Evolutionary conservation across 768 basidiomycete genomes (phyloP).

Genomic region (Imleria badia): DNA sequence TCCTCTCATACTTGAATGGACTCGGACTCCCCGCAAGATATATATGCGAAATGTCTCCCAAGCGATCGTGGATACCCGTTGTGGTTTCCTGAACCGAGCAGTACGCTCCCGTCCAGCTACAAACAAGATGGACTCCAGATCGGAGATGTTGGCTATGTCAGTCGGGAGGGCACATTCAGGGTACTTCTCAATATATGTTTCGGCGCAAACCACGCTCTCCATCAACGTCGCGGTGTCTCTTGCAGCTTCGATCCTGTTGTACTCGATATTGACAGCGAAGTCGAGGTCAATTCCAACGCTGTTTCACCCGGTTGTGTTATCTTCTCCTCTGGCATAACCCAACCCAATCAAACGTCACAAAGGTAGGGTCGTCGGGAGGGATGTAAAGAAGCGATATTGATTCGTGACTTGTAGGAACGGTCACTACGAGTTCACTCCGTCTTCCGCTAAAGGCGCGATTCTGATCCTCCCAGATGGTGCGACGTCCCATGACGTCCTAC

Average conservation of each 20-base stretch:
- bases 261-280: not conserved
- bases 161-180: constrained; percentile 23
- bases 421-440: not conserved
- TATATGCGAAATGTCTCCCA: constrained; percentile 10
- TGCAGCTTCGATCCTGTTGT: not conserved
- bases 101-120: constrained; percentile 22
- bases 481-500: constrained; percentile 9
- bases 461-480: constrained; percentile 31
- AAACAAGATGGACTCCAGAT: constrained; percentile 27
- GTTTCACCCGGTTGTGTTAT: not conserved
- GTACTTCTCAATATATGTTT: constrained; percentile 33
- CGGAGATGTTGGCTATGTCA: constrained; percentile 35
- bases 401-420: not conserved
- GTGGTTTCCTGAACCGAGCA: constrained; percentile 29
- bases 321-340: not conserved
- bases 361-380: not conserved
- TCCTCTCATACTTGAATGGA: not conserved
- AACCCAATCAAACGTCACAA: not conserved
- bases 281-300: not conserved
- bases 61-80: constrained; percentile 29
- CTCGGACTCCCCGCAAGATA: not conserved
- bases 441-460: constrained; percentile 23
- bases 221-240: not conserved
- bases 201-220: not conserved
- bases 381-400: not conserved